Percentiles rank a stretch among this genome's conserved stretches.
Conservation (phyloP, 1,284 basidiomycete genomes). For the Boletellus deceptivus region DNA sequence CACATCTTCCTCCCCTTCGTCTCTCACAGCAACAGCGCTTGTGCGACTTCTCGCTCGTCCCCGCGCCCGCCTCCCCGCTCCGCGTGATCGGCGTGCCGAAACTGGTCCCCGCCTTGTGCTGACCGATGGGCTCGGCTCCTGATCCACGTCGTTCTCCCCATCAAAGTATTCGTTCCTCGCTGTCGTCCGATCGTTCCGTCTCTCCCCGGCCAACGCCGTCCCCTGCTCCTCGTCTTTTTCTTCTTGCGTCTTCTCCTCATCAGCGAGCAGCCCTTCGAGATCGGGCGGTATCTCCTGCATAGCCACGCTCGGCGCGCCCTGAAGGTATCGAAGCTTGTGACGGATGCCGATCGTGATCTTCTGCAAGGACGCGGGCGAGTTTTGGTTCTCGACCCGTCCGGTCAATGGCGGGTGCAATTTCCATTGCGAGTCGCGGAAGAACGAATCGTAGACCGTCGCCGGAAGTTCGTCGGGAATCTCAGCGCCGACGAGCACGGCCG, state of each 20-base stretch:
- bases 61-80: constrained; percentile 27
- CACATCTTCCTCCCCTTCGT: constrained; percentile 27
- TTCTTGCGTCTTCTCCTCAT: constrained; percentile 74
- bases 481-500: constrained; percentile 87
- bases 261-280: constrained; percentile 74
- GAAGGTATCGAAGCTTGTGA: constrained; percentile 91
- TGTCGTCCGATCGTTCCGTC: constrained; percentile 47
- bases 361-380: constrained; percentile 80
- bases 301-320: constrained; percentile 93
- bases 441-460: constrained; percentile 86
- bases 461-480: constrained; percentile 86
- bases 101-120: constrained; percentile 15
- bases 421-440: constrained; percentile 90
- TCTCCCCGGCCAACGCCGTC: constrained; percentile 58
- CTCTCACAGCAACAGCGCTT: constrained; percentile 10
- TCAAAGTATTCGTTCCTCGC: constrained; percentile 71
- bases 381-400: constrained; percentile 90
- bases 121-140: constrained; percentile 34
- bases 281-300: constrained; percentile 98
- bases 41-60: constrained; percentile 29
- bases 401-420: constrained; percentile 92
- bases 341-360: constrained; percentile 83
- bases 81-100: constrained; percentile 30
- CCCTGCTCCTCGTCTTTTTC: constrained; percentile 70
- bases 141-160: constrained; percentile 66